Percentiles rank a stretch among this genome's conserved stretches.
These are phyloP conservation scores for Leccinum disarticulatum DNA, from an alignment of 768 basidiomycete genomes.

Conservation along the genomic window DNA sequence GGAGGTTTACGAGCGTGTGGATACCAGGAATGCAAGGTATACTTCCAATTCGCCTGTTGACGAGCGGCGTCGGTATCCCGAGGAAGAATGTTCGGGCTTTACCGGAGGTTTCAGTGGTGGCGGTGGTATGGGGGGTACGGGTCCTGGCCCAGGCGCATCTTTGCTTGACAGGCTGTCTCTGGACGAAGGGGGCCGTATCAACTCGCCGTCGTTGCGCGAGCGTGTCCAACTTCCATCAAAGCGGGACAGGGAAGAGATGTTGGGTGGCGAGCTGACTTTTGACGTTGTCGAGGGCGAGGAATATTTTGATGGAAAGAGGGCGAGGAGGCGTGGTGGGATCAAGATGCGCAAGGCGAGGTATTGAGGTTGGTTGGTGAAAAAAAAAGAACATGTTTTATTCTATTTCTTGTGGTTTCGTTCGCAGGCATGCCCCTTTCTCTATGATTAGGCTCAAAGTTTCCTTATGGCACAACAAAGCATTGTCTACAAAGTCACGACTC, in stretches of 20 bases:
- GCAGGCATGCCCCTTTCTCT: not conserved
- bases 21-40: constrained; percentile 17
- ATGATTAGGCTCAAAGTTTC: not conserved
- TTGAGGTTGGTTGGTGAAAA: constrained; percentile 1
- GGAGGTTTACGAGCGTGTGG: constrained; percentile 24
- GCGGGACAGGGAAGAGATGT: constrained; percentile 32
- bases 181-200: constrained; percentile 14
- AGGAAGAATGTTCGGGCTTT: constrained; percentile 8
- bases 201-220: constrained; percentile 34
- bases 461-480: not conserved
- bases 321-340: constrained; percentile 23
- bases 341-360: constrained; percentile 23
- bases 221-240: constrained; percentile 39
- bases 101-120: not conserved
- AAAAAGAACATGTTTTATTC: not conserved
- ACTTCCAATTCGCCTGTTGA: constrained; percentile 10
- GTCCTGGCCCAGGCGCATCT: constrained; percentile 28
- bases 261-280: constrained; percentile 8
- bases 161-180: constrained; percentile 40
- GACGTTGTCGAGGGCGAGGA: constrained; percentile 21
- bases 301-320: constrained; percentile 23
- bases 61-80: constrained; percentile 19
- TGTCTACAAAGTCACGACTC: constrained; percentile 1
- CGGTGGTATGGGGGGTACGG: not conserved
- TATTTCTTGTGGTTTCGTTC: constrained; percentile 1